A percentile compares a stretch with the other conserved stretches of the same genome.
Evolutionary conservation across 148 eudicot species (phyloP).

Genomic region (Salicornia ramosissima): DNA sequence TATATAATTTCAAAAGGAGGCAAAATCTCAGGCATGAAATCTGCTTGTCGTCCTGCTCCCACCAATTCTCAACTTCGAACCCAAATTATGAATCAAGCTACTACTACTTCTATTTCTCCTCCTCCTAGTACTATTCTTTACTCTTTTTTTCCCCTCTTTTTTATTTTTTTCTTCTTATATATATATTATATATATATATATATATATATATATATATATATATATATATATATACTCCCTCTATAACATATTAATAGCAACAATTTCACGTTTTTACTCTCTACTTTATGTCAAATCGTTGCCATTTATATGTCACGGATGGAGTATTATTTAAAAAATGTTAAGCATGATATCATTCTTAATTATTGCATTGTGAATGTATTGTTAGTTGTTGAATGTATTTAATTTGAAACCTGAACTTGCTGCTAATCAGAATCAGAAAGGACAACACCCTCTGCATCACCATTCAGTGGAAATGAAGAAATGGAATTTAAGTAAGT

Average conservation of each 20-base stretch:
- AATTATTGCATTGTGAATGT: too few species aligned
- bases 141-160: neutral
- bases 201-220: too few species aligned
- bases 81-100: constrained; percentile 39
- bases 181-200: too few species aligned
- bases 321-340: too few species aligned
- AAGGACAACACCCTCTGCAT: constrained; percentile 23
- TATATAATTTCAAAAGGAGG: constrained; percentile 70
- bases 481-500: constrained; percentile 31
- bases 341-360: neutral
- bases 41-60: constrained; percentile 66
- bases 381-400: too few species aligned
- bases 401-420: too few species aligned
- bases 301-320: too few species aligned
- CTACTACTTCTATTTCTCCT: constrained; percentile 4
- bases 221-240: too few species aligned
- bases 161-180: too few species aligned
- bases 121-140: neutral
- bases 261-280: too few species aligned
- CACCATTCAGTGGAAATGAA: constrained; percentile 18
- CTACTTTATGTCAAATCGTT: too few species aligned
- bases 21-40: constrained; percentile 49
- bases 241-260: too few species aligned
- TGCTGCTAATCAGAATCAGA: constrained; percentile 26
- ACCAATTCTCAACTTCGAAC: constrained; percentile 40